phyloP scores from a whole-genome alignment of 352 stramenopile species.

The Phytophthora citricola region DNA sequence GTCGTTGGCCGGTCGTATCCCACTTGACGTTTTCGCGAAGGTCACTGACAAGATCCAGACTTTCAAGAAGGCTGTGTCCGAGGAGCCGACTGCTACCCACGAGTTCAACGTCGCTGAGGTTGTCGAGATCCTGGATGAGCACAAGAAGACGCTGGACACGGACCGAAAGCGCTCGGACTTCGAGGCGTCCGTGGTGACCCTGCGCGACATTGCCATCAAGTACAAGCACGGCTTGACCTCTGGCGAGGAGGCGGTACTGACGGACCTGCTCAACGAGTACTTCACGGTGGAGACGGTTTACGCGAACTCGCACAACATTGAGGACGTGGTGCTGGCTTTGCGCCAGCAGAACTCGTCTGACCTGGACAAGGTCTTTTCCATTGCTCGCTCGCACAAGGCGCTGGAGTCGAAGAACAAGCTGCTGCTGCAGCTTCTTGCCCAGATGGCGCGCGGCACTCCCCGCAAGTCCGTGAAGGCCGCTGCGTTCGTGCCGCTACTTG shows the following conservation, averaged over 20 bases:
- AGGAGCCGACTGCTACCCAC: constrained; percentile 33
- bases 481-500: constrained; percentile 83
- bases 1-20: constrained; percentile 96
- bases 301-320: constrained; percentile 79
- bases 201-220: constrained; percentile 80
- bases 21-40: constrained; percentile 90
- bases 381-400: constrained; percentile 92
- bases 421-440: constrained; percentile 72
- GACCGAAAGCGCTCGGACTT: constrained; percentile 74
- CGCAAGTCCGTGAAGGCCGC: constrained; percentile 66
- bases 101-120: constrained; percentile 69
- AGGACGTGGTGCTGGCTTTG: constrained; percentile 85
- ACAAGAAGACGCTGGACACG: constrained; percentile 64
- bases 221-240: constrained; percentile 81
- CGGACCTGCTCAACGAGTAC: constrained; percentile 85
- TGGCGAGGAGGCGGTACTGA: constrained; percentile 67
- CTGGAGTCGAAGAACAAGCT: constrained; percentile 89
- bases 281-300: constrained; percentile 80
- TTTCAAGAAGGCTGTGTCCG: constrained; percentile 62
- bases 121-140: constrained; percentile 62
- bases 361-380: constrained; percentile 82
- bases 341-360: constrained; percentile 93
- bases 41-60: constrained; percentile 87
- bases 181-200: constrained; percentile 63
- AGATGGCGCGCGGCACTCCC: constrained; percentile 56